These are phyloP conservation scores for Elasticomyces elasticus DNA, from an alignment of 495 filamentous ascomycete species.

Conservation along the genomic window DNA sequence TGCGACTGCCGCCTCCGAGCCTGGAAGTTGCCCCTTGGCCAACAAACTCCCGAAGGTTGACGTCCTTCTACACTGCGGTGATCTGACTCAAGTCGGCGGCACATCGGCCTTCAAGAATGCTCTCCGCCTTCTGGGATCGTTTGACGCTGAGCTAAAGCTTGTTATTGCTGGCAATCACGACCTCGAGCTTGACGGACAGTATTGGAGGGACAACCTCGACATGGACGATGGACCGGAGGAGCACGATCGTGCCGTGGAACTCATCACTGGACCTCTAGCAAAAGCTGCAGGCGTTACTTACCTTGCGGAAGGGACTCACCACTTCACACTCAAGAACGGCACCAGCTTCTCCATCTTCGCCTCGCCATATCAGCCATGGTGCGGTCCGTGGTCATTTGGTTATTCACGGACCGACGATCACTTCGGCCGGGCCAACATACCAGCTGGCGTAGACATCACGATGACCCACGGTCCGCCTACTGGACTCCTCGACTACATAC, in stretches of 20 bases:
- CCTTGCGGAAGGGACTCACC: background rate
- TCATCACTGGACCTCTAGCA: constrained; percentile 4
- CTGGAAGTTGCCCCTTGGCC: too few species aligned
- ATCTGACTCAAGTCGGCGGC: constrained; percentile 19
- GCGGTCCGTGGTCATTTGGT: background rate
- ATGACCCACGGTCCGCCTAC: background rate
- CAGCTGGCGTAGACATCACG: background rate
- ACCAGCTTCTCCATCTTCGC: background rate
- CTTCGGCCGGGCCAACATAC: background rate
- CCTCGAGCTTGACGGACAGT: constrained; percentile 11
- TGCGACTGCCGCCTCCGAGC: background rate
- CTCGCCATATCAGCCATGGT: background rate
- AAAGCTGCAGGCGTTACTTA: constrained; percentile 1
- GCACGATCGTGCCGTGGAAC: background rate
- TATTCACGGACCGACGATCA: background rate
- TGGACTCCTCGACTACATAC: background rate
- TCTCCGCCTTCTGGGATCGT: constrained; percentile 1
- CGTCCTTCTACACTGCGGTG: constrained; percentile 18
- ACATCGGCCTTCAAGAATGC: constrained; percentile 6
- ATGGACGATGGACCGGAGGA: background rate
- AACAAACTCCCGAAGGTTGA: constrained; percentile 7
- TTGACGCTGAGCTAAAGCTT: constrained; percentile 21
- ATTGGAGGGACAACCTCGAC: too few species aligned
- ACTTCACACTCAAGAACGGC: constrained; percentile 5
- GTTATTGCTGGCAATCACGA: constrained; percentile 22